Percentiles rank a stretch among this genome's conserved stretches.
phyloP scores from a whole-genome alignment of 768 basidiomycete genomes.

The Cyathus striatus region DNA sequence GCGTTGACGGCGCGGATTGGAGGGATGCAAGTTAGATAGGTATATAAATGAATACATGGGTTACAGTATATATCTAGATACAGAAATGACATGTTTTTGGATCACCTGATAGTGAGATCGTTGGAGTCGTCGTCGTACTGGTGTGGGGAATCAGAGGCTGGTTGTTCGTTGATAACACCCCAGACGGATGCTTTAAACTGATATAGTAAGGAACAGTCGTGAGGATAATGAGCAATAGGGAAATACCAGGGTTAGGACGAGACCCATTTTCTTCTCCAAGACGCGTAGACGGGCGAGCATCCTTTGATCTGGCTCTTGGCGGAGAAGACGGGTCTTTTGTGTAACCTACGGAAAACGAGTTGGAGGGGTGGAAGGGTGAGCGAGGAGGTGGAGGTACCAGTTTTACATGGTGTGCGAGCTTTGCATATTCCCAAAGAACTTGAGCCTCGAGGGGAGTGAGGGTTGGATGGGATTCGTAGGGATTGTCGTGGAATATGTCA shows the following conservation, averaged over 20 bases:
- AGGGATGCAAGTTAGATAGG: constrained; percentile 37
- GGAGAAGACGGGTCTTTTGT: constrained; percentile 60
- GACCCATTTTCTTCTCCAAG: constrained; percentile 91
- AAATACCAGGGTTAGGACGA: constrained; percentile 87
- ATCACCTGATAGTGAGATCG: constrained; percentile 22
- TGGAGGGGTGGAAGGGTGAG: neutral
- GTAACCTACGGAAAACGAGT: constrained; percentile 41
- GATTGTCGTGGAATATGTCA: constrained; percentile 56
- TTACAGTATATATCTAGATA: constrained; percentile 5
- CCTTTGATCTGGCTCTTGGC: constrained; percentile 71
- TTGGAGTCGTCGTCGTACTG: constrained; percentile 13
- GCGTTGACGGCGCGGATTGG: constrained; percentile 47
- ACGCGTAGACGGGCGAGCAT: constrained; percentile 72
- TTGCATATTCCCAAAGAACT: constrained; percentile 91
- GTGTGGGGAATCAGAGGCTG: constrained; percentile 22
- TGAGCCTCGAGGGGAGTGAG: constrained; percentile 69
- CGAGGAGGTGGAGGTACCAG: constrained; percentile 35
- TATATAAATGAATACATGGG: no score
- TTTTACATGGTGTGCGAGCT: constrained; percentile 76
- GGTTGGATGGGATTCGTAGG: constrained; percentile 67
- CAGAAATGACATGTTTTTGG: constrained; percentile 2
- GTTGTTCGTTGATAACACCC: constrained; percentile 86
- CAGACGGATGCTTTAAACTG: constrained; percentile 97
- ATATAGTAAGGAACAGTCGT: constrained; percentile 1
- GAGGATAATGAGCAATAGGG: neutral